Evolutionary conservation across 2,329 filamentous ascomycete genomes (phyloP), one percentile per base, ranked within the genome.

Genomic region (Microcyclospora tardicrescens): DNA sequence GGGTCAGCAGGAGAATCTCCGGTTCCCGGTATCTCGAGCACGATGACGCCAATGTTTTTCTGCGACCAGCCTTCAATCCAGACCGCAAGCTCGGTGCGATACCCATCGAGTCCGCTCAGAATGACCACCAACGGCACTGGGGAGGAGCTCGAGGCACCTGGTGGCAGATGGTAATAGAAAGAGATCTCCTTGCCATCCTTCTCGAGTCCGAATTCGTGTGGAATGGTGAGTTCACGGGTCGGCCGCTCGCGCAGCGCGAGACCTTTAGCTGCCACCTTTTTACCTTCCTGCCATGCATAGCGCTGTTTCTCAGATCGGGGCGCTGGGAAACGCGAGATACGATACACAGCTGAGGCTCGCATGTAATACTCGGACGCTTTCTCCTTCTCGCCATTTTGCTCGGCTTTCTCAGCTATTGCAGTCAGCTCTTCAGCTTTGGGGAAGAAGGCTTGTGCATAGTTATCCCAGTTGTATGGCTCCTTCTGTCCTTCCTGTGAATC

Each of bases 311-410:
- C 56, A 15, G 61, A 64, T 15, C 66, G 55, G 14, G 66, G 65
- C 5, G 65, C 65, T 6, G 81, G 81, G 53, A 86, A 85, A 12
- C 81, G 71, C 0, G 78, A 70, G 47, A 86, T 84, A 37, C 81
- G 72, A 58, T 82, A 79, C n/a, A 85, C 67, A 16, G 78, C 75
- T 15, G 79, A 80, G 5, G 78, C 78, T 15, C 81, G 75, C 45
- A 83, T 67, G 57, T 78, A 83, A 13, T 80, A 65, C 28, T 71
- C 71, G 3, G 71, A 72, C 1, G 80, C 78, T 32, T 67, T 66
- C 30, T 66, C 63, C 4, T 54, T 56, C 40, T 78, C 64, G 19
- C 67, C 71, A 2, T 61, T 56, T 8, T 61, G 50, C 30, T 71
- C 61, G 1, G 70, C 69, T 16, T 66, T 59, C 44, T 73, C 66